A percentile compares a stretch with the other conserved stretches of the same genome.
phyloP scores from a whole-genome alignment of 257 asterid genomes.

The Datura wrightii region DNA sequence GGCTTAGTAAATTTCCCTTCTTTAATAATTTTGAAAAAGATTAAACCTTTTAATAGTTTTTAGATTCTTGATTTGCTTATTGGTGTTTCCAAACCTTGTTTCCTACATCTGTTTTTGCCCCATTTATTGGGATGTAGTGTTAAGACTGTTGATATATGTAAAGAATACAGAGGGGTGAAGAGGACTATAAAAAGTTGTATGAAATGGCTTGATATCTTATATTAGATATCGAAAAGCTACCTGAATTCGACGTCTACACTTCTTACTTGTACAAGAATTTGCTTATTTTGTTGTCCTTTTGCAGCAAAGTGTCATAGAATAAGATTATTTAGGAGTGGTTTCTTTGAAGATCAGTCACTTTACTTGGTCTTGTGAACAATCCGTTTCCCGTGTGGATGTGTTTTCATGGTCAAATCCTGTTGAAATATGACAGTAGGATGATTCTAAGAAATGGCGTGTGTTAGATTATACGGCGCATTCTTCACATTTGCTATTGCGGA shows the following conservation, averaged over 20 bases:
- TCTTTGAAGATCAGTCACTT: background rate
- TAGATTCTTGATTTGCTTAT: background rate
- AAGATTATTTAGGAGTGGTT: background rate
- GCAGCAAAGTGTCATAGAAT: background rate
- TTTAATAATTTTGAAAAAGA: background rate
- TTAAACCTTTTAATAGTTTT: background rate
- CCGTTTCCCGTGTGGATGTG: background rate
- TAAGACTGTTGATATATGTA: background rate
- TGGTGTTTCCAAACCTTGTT: background rate
- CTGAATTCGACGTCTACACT: background rate
- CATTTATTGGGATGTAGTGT: background rate
- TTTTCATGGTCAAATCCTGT: background rate
- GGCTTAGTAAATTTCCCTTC: background rate
- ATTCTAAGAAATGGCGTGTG: background rate
- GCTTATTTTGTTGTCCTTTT: background rate
- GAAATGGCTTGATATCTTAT: background rate
- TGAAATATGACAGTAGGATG: no score
- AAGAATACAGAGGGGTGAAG: background rate
- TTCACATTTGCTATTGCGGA: background rate
- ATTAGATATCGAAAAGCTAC: background rate
- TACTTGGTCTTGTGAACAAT: background rate
- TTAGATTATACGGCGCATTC: background rate
- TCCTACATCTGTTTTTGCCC: background rate
- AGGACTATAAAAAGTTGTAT: background rate
- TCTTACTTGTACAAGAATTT: background rate